These are phyloP conservation scores for Russula brevipes DNA, from an alignment of 768 basidiomycete species.

Conservation along the genomic window DNA sequence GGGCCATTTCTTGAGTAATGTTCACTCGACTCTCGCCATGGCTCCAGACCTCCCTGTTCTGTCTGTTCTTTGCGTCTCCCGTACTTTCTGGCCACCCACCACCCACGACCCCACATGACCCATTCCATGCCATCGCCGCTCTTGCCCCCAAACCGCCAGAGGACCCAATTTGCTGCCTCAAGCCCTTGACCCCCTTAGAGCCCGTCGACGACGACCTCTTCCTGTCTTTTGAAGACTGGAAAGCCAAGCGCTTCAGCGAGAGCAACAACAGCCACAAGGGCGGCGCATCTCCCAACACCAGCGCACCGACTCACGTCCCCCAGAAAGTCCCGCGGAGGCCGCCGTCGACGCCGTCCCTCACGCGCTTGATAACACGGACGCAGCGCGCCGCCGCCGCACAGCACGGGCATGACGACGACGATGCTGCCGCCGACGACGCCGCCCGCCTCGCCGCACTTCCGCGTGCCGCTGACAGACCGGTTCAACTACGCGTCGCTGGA, in stretches of 20 bases:
- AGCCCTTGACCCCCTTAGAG: constrained; percentile 40
- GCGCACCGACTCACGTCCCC: background rate
- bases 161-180: constrained; percentile 64
- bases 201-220: constrained; percentile 57
- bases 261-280: constrained; percentile 32
- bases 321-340: background rate
- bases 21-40: constrained; percentile 9
- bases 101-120: constrained; percentile 47
- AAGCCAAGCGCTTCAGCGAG: constrained; percentile 55
- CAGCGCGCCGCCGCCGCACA: background rate
- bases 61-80: constrained; percentile 30
- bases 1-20: constrained; percentile 3
- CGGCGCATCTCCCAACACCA: constrained; percentile 3
- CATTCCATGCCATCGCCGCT: constrained; percentile 52
- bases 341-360: background rate
- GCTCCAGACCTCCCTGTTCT: constrained; percentile 1
- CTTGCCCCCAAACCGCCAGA: constrained; percentile 47
- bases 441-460: constrained; percentile 50
- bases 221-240: constrained; percentile 87
- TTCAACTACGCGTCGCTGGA: constrained; percentile 94
- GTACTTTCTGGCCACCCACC: constrained; percentile 32
- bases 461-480: constrained; percentile 73
- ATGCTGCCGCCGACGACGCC: background rate
- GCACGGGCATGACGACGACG: background rate
- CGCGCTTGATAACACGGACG: background rate